Evolutionary conservation across 108 stramenopile genomes (phyloP), one percentile per base, ranked within the genome.

Genomic region (Nitzschia inconspicua): DNA sequence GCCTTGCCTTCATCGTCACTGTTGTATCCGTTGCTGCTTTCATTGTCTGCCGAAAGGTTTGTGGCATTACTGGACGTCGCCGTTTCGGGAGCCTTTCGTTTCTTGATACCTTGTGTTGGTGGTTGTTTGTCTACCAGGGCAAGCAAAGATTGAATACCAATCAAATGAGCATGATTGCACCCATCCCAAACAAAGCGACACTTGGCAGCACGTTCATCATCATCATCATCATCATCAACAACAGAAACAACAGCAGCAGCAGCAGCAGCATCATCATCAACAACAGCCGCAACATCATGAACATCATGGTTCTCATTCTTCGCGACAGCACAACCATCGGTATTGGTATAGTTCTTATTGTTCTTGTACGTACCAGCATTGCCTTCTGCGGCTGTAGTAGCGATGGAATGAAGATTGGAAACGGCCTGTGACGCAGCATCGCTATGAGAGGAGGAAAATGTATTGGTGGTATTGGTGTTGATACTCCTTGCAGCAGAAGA

Each of bases 21-120:
- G 29, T 74, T 63, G 47, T 74, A 75, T 22, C 78, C 78, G 10
- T 60, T 70, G 32, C 65, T 71, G 32, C 60, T 61, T 28, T 52
- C 57, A 47, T 69, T 68, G 13, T 14, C 61, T 9, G n/a, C 11
- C n/a, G n/a, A n/a, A n/a, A n/a, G n/a, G n/a, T n/a, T n/a, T n/a
- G n/a, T n/a, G n/a, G n/a, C n/a, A n/a, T n/a, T n/a, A n/a, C 26
- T 14, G n/a, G 37, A 11, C 11, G 37, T 14, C 20, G 39, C 35
- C 20, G n/a, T 58, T 14, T 55, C 60, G 14, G 52, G 44, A 2
- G 62, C 50, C 35, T 76, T 70, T 40, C 75, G 41, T 52, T 75
- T 75, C 20, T n/a, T n/a, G n/a, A 44, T 22, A 47, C 49, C 49
- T 40, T 47, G 46, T 20, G 47, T 28, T 41, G 8, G n/a, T 19